These are phyloP conservation scores for Candida xyloterini DNA, from an alignment of 805 yeast genomes.

Conservation along the genomic window DNA sequence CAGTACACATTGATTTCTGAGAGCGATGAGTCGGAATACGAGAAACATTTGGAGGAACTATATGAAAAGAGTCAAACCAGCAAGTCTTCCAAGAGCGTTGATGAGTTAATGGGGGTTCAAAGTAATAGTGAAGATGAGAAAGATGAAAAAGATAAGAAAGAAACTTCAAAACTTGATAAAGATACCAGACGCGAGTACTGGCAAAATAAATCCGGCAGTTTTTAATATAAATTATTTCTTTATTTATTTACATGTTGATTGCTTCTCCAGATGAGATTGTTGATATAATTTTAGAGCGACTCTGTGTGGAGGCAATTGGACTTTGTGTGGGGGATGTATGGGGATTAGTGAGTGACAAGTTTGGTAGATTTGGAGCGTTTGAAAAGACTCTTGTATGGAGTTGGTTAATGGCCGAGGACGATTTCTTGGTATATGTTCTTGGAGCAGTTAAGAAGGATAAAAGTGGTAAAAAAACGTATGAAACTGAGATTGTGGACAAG, in stretches of 20 bases:
- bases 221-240: slow-evolving; percentile 5
- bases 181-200: slow-evolving; percentile 33
- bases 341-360: slow-evolving; percentile 25
- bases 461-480: slow-evolving; percentile 2
- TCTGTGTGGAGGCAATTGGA: slow-evolving; percentile 37
- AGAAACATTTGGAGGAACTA: slow-evolving; percentile 11
- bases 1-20: slow-evolving; percentile 27
- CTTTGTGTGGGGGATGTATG: slow-evolving; percentile 33
- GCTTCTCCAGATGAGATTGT: slow-evolving; percentile 36
- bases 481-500: slow-evolving; percentile 12
- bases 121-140: slow-evolving; percentile 22
- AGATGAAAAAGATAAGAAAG: slow-evolving; percentile 9
- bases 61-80: slow-evolving; percentile 23
- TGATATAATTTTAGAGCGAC: slow-evolving; percentile 30
- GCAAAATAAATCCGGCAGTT: slow-evolving; percentile 35
- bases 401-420: slow-evolving; percentile 35
- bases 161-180: slow-evolving; percentile 7
- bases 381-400: slow-evolving; percentile 35
- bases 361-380: slow-evolving; percentile 28
- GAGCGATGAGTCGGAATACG: slow-evolving; percentile 24
- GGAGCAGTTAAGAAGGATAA: slow-evolving; percentile 7
- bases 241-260: slow-evolving; percentile 10
- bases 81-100: slow-evolving; percentile 15
- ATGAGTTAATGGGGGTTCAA: slow-evolving; percentile 26
- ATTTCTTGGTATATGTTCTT: slow-evolving; percentile 19